A percentile compares a stretch with the other conserved stretches of the same genome.
Evolutionary conservation across 805 yeast genomes (phyloP).

Genomic region (Candida vaughaniae): DNA sequence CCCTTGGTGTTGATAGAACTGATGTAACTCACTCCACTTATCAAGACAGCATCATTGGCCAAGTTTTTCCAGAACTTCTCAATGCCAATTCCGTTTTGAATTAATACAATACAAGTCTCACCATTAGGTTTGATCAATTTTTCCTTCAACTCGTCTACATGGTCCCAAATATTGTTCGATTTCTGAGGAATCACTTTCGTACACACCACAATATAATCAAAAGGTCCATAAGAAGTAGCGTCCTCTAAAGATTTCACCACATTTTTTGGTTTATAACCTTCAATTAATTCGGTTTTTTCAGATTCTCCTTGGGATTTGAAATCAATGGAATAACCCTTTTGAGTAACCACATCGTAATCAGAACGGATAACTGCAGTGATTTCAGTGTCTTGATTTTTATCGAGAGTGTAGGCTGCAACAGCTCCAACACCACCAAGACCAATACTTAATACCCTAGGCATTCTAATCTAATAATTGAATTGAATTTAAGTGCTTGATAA

Average conservation of each 20-base stretch:
- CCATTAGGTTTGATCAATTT: slow-evolving; percentile 18
- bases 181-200: slow-evolving; percentile 34
- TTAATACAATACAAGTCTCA: slow-evolving; percentile 20
- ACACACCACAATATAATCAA: slow-evolving; percentile 32
- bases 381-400: slow-evolving; percentile 23
- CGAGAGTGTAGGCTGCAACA: slow-evolving; percentile 29
- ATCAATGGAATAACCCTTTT: slow-evolving; percentile 28
- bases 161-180: slow-evolving; percentile 23
- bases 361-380: slow-evolving; percentile 34
- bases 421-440: slow-evolving; percentile 42
- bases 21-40: slow-evolving; percentile 36
- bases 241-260: slow-evolving; percentile 29
- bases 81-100: slow-evolving; percentile 28
- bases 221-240: slow-evolving; percentile 25
- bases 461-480: too few species aligned
- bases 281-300: slow-evolving; percentile 24
- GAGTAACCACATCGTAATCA: slow-evolving; percentile 25
- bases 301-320: slow-evolving; percentile 18
- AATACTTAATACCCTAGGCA: slow-evolving; percentile 23
- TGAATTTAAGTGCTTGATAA: background rate
- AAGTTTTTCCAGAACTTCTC: slow-evolving; percentile 22
- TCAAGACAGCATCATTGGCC: slow-evolving; percentile 15
- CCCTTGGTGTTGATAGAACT: slow-evolving; percentile 29
- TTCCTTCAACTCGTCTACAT: slow-evolving; percentile 12
- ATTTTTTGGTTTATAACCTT: slow-evolving; percentile 23